Evolutionary conservation across 768 basidiomycete species (phyloP), one percentile per base, ranked within the genome.

Genomic region (Trametes gibbosa): DNA sequence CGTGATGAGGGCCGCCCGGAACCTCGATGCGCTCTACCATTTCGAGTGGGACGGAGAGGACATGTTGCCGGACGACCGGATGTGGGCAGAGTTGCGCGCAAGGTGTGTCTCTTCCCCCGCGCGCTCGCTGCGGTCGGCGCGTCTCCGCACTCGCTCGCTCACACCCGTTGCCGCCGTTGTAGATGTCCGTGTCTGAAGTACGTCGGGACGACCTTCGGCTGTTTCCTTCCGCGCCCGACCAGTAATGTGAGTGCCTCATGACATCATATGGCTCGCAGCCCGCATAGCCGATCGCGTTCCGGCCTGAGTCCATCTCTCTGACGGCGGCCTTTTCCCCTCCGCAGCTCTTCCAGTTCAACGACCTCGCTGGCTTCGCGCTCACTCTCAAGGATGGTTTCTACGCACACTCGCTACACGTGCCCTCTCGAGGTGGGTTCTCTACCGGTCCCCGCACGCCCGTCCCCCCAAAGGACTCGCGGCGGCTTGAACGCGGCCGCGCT

Each of bases 21-120:
- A 73, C 47, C 71, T 91, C 42, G 89, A 90, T 47, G 86, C 85
- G 19, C 77, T 92, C 40, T 73, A 76, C 27, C 82, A 76, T 13
- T 91, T 91, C 65, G 72, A 81, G 35, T 92, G 89, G 89, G 85
- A 85, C 60, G 86, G 81, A 3, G 86, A 88, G 68, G 71, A 75
- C 8, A 75, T 84, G 34, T 81, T 85, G 16, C 80, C 78, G 34
- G 73, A 82, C 61, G 89, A 90, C 59, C 84, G 86, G 61, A 87
- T 92, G 85, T 92, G 89, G 89, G 81, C 87, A 60, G 82, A 85
- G 43, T 74, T 92, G 64, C 81, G 87, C 37, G 72, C 82, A 53
- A 84, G 82, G 89, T 91, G 64, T 67, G 81, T 68, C 29, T 19
- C 10, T 32, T 32, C 34, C 56, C 17, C 34, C 25, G n/a, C 32